Evolutionary conservation across 108 stramenopile species (phyloP).

Genomic region (Aurantiochytrium sp.): DNA sequence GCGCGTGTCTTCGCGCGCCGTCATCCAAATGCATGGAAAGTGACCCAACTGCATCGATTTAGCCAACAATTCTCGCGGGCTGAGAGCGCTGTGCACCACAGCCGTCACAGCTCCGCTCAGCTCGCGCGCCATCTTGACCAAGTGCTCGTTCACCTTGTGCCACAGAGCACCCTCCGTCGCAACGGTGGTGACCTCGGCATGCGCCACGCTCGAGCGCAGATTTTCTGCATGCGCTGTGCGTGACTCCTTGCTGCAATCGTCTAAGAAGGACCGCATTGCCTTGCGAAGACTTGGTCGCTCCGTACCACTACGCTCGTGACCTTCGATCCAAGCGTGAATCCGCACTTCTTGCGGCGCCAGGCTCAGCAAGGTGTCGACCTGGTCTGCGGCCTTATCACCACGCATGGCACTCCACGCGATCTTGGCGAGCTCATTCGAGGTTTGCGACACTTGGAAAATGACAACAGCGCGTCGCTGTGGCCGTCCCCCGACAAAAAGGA

Average conservation of each 20-base stretch:
- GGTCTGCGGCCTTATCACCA: background rate
- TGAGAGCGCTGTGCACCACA: constrained; percentile 57
- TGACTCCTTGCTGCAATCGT: background rate
- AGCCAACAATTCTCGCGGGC: constrained; percentile 50
- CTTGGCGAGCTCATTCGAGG: background rate
- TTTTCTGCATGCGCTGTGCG: background rate
- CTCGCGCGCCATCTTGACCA: constrained; percentile 58
- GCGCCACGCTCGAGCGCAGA: background rate
- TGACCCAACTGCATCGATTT: constrained; percentile 66
- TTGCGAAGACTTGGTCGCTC: background rate
- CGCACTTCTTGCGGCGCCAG: background rate
- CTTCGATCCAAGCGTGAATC: background rate
- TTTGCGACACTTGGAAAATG: background rate
- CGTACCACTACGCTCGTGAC: background rate
- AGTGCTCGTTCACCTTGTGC: background rate
- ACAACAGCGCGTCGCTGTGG: background rate
- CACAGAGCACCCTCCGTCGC: background rate
- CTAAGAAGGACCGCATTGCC: background rate
- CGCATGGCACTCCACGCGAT: background rate
- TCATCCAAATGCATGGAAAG: constrained; percentile 68
- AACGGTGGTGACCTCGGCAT: background rate
- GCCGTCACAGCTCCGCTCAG: constrained; percentile 77
- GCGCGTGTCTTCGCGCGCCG: constrained; percentile 66
- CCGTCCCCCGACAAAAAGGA: background rate
- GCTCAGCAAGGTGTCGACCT: background rate